Evolutionary conservation across 2,329 filamentous ascomycete genomes (phyloP), one percentile per base, ranked within the genome.

Genomic region (Claviceps africana): DNA sequence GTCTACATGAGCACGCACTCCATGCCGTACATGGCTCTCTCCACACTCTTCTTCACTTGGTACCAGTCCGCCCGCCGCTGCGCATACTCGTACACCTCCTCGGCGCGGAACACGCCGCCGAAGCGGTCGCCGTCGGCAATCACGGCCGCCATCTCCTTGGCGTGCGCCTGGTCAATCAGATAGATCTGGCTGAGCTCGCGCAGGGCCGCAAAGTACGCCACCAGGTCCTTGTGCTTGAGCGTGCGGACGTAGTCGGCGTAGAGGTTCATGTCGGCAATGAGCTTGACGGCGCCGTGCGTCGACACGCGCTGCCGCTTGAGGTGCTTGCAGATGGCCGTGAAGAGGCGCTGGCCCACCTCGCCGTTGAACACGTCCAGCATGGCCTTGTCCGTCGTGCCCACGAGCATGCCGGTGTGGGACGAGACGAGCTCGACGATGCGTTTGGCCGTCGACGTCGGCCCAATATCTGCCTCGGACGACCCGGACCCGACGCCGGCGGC

Each of bases 321-420:
- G 69, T 98, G 93, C 70, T 98, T 98, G 76, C 91, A 96, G 49
- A 98, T 75, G 19, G 88, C 86, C 21, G 85, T 83, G 70, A 97
- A 98, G 50, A 98, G 78, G 28, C 93, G 85, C 57, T 96, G 78
- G 0, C 93, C 93, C 28, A 98, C 91, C 71, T 98, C 93, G 68
- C 93, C 88, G 67, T 95, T 96, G 75, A 98, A 98, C 15, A 98
- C 93, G 64, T 98, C 93, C 28, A 98, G 82, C 77, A 95, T 95
- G 56, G 88, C 91, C 73, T 98, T 98, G 65, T 98, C 93, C 1
- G 91, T 97, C 64, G 88, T 95, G 56, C 93, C 93, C 4, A 87
- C 81, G 13, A 98, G 77, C 88, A 98, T 96, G 63, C 79, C 82
- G 1, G 90, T 97, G 66, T 98, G 93, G 17, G 85, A 85, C 22